Base-by-base conservation (phyloP, 352 stramenopile species). In the Achlya hypogyna region DNA sequence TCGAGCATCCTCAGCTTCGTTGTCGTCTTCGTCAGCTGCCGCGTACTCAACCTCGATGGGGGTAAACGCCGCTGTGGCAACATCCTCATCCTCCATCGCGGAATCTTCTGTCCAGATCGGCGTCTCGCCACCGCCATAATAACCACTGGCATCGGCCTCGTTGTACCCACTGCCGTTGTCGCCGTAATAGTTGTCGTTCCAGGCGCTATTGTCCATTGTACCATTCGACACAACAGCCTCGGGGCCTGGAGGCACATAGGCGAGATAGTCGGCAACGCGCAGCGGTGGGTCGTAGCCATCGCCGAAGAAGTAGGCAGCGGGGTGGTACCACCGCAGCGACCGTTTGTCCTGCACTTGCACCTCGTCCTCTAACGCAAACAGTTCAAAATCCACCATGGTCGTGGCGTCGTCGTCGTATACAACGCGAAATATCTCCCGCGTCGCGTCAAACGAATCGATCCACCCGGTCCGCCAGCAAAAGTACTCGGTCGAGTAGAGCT, bases 291-390 rank as follows among this genome's bases (percentile, higher is more conserved):
- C 84, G 20, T 79, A 74, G 0, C 62, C 64, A 5, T 62, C 59
- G 1, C 84, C 82, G 54, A 91, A 93, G 22, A 89, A 82, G 42
- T 79, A 93, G 5, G 75, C 79, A 51, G 82, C 90, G 14, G 89
- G 59, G 27, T 81, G 87, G 62, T 73, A 78, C 84, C 84, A 93
- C 65, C 87, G 74, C 54, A 68, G 51, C 14, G 76, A 83, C 3
- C 71, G 71, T 0, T 70, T 25, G 34, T 91, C 81, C 53, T 89
- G 82, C 32, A 93, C 74, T 72, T 88, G 79, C 8, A 86, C 79
- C 5, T 74, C 63, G 42, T 91, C 77, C 45, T 93, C 84, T 8
- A 70, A 69, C 12, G 62, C 60, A 35, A 93, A 83, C 5, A 91
- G 62, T 10, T 45, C 38, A 9, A 18, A 10, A 54, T 80, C 75